phyloP scores from a whole-genome alignment of 164 flowering plant species.

The Magnolia sinica region DNA sequence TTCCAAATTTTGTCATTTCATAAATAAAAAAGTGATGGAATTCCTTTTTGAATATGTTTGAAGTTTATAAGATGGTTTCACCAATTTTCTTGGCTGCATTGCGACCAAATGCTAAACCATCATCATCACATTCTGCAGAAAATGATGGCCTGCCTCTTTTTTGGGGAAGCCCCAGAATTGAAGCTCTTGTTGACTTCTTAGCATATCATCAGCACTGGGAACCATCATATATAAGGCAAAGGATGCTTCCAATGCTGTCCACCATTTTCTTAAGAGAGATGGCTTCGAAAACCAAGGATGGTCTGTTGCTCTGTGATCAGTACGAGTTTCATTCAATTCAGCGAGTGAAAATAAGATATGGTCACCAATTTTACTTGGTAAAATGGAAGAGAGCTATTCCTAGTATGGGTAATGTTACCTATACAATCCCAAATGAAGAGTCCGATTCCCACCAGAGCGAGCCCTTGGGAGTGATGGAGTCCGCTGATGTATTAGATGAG shows the following conservation, averaged over 20 bases:
- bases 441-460: constrained; percentile 24
- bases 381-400: constrained; percentile 67
- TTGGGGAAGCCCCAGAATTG: constrained; percentile 64
- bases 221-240: constrained; percentile 72
- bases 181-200: constrained; percentile 66
- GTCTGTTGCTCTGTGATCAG: constrained; percentile 49
- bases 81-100: background rate
- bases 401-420: constrained; percentile 4
- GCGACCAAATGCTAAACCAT: background rate
- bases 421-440: constrained; percentile 23
- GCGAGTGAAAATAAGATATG: constrained; percentile 63
- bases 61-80: background rate
- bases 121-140: constrained; percentile 28
- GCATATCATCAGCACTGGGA: constrained; percentile 68
- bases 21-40: background rate
- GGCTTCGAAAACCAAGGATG: constrained; percentile 39
- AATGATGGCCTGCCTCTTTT: constrained; percentile 38
- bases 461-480: constrained; percentile 31
- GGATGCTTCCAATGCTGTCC: constrained; percentile 76
- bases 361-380: constrained; percentile 62
- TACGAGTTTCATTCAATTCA: constrained; percentile 74
- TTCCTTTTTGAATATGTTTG: background rate
- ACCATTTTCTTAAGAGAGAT: constrained; percentile 75
- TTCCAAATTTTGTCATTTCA: background rate
- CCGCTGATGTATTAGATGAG: constrained; percentile 38